These are phyloP conservation scores for Cyclocybe cylindracea DNA, from an alignment of 768 basidiomycete species.

Conservation along the genomic window DNA sequence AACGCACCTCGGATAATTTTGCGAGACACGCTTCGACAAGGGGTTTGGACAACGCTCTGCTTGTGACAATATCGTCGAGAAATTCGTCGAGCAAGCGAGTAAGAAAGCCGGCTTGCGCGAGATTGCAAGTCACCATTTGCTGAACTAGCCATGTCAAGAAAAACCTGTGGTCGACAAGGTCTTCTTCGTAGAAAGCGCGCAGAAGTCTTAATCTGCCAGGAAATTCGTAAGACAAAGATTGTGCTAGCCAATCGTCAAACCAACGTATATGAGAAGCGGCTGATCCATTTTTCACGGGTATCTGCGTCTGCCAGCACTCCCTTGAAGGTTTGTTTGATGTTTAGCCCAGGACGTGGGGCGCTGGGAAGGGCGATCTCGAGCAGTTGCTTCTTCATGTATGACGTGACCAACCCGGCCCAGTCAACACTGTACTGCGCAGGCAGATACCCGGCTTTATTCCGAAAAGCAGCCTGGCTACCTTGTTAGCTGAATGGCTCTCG, in stretches of 20 bases:
- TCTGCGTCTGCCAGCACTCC: slow-evolving; percentile 75
- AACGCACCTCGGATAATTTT: slow-evolving; percentile 64
- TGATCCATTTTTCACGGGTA: slow-evolving; percentile 73
- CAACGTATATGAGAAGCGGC: slow-evolving; percentile 78
- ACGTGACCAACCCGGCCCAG: slow-evolving; percentile 80
- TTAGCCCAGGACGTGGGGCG: slow-evolving; percentile 72
- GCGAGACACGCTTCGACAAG: slow-evolving; percentile 71
- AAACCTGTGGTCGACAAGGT: slow-evolving; percentile 75
- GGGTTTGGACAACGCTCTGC: slow-evolving; percentile 67
- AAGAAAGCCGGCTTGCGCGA: slow-evolving; percentile 80
- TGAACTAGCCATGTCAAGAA: slow-evolving; percentile 81
- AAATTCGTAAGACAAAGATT: slow-evolving; percentile 1
- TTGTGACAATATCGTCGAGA: slow-evolving; percentile 64
- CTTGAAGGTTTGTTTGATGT: slow-evolving; percentile 85
- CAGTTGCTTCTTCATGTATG: slow-evolving; percentile 83
- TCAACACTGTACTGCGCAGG: slow-evolving; percentile 83
- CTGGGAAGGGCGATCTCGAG: slow-evolving; percentile 78
- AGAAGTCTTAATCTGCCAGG: slow-evolving; percentile 62
- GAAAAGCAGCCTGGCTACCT: slow-evolving; percentile 58
- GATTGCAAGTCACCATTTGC: slow-evolving; percentile 74
- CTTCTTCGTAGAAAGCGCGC: slow-evolving; percentile 77
- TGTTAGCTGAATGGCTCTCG: not conserved
- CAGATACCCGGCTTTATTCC: slow-evolving; percentile 79
- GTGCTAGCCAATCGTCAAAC: not conserved
- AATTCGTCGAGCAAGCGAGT: slow-evolving; percentile 80